Evolutionary conservation across 345 rosid species (phyloP).

Genomic region (Acer negundo): DNA sequence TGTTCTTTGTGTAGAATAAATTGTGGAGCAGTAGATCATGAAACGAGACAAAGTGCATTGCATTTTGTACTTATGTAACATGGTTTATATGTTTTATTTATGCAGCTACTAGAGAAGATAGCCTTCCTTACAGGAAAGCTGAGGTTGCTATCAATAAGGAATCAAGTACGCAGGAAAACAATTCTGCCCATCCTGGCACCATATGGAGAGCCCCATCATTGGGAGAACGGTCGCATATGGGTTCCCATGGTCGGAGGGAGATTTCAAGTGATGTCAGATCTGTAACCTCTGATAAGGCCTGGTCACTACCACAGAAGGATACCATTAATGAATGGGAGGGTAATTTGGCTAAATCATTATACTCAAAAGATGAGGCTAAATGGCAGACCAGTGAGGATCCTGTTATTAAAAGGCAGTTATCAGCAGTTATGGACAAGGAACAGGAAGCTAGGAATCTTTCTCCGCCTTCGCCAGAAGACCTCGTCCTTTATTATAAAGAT

Average conservation of each 20-base stretch:
- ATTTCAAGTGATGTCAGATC: slow-evolving; percentile 44
- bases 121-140: slow-evolving; percentile 40
- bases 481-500: slow-evolving; percentile 78
- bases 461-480: slow-evolving; percentile 71
- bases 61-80: background rate
- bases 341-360: slow-evolving; percentile 41
- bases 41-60: background rate
- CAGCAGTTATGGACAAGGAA: slow-evolving; percentile 65
- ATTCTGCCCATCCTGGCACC: slow-evolving; percentile 41
- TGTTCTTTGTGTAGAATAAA: background rate
- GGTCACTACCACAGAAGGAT: slow-evolving; percentile 58
- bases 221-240: slow-evolving; percentile 49
- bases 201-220: slow-evolving; percentile 54
- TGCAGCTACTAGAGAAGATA: slow-evolving; percentile 60
- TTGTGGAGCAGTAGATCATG: background rate
- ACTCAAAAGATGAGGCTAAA: slow-evolving; percentile 54
- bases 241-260: slow-evolving; percentile 51
- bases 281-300: slow-evolving; percentile 45
- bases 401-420: slow-evolving; percentile 56
- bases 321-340: slow-evolving; percentile 44
- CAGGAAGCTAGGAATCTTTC: slow-evolving; percentile 63
- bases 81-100: slow-evolving; percentile 21
- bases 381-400: slow-evolving; percentile 61
- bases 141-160: slow-evolving; percentile 50
- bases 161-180: slow-evolving; percentile 42